phyloP scores from a whole-genome alignment of 805 yeast genomes.

The Scheffersomyces amazonensis region DNA sequence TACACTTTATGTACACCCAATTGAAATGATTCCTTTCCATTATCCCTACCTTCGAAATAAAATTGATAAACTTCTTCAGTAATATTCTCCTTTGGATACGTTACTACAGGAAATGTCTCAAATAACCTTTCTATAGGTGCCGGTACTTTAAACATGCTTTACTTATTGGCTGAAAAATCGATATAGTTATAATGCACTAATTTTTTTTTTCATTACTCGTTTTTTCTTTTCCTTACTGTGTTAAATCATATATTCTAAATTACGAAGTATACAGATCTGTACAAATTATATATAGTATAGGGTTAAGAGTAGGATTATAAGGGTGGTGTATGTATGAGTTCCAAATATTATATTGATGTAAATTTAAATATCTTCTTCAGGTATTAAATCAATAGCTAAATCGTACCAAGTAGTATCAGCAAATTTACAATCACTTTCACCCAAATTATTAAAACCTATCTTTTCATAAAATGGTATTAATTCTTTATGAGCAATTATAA shows the following conservation, averaged over 20 bases:
- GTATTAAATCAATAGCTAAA: slow-evolving; percentile 44
- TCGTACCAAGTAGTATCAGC: slow-evolving; percentile 66
- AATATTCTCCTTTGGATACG: slow-evolving; percentile 26
- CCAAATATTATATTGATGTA: not conserved
- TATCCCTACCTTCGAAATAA: slow-evolving; percentile 10
- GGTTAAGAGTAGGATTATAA: no score
- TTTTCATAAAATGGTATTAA: slow-evolving; percentile 76
- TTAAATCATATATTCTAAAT: no score
- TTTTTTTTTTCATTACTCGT: no score
- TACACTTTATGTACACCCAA: slow-evolving; percentile 53
- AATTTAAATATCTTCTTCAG: slow-evolving; percentile 37
- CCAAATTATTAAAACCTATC: slow-evolving; percentile 74
- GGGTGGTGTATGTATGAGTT: no score
- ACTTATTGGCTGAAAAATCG: no score
- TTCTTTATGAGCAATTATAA: slow-evolving; percentile 67
- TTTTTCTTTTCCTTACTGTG: no score
- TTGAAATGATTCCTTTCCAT: slow-evolving; percentile 28
- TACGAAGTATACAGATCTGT: no score
- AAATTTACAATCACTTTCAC: slow-evolving; percentile 56
- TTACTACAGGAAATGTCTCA: slow-evolving; percentile 49
- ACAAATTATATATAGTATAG: no score
- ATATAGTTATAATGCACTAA: no score
- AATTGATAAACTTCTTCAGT: slow-evolving; percentile 15
- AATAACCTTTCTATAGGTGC: slow-evolving; percentile 42
- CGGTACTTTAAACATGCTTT: slow-evolving; percentile 33